These are phyloP conservation scores for Actinomucor elegans DNA, from an alignment of 371 early-diverging fungal species.

Conservation along the genomic window DNA sequence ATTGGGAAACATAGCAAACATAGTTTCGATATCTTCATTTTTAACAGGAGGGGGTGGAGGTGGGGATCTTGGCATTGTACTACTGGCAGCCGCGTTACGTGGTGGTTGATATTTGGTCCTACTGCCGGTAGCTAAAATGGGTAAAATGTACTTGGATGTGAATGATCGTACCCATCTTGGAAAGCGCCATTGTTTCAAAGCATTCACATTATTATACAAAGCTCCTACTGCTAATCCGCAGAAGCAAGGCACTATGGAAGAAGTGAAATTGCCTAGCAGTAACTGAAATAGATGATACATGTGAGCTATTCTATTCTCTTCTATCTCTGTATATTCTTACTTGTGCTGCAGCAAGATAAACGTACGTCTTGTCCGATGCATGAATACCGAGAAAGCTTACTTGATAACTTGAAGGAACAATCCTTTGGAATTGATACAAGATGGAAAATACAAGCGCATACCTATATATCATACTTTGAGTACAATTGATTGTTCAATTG, in stretches of 20 bases:
- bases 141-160: slow-evolving; percentile 30
- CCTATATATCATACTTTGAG: slow-evolving; percentile 8
- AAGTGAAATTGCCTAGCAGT: slow-evolving; percentile 43
- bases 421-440: slow-evolving; percentile 51
- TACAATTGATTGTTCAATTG: too few species aligned
- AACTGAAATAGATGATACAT: slow-evolving; percentile 29
- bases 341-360: slow-evolving; percentile 57
- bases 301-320: background rate
- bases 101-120: background rate
- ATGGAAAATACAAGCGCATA: slow-evolving; percentile 60
- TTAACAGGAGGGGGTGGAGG: slow-evolving; percentile 18
- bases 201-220: slow-evolving; percentile 46
- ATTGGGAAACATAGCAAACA: slow-evolving; percentile 55
- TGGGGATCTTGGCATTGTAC: background rate
- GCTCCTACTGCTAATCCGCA: slow-evolving; percentile 60
- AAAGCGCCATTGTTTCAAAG: slow-evolving; percentile 57
- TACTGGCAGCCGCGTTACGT: background rate
- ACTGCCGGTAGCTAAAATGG: slow-evolving; percentile 25
- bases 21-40: slow-evolving; percentile 47
- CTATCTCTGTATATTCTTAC: slow-evolving; percentile 25
- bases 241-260: slow-evolving; percentile 46
- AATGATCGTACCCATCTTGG: slow-evolving; percentile 35
- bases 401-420: slow-evolving; percentile 54
- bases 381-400: slow-evolving; percentile 53
- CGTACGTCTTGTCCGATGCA: slow-evolving; percentile 58